Percentiles rank a stretch among this genome's conserved stretches.
Conservation (phyloP, 768 basidiomycete species). For the Termitomyces heimii region DNA sequence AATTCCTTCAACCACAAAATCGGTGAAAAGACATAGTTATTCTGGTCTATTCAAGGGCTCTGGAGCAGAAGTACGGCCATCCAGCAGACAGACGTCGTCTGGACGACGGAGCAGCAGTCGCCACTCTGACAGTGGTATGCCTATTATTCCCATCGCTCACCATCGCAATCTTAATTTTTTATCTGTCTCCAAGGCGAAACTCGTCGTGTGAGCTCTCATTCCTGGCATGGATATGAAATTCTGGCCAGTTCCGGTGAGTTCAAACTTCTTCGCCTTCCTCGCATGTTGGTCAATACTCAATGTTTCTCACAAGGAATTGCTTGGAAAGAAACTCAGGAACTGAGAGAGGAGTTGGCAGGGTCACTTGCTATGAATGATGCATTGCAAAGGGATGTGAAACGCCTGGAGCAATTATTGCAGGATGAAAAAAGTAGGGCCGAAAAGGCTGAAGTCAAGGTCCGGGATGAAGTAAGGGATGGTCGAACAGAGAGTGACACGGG, state of each 20-base stretch:
- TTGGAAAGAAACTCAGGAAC: not conserved
- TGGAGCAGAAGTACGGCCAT: not conserved
- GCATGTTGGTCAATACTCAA: not conserved
- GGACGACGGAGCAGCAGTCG: not conserved
- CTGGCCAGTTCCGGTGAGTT: not conserved
- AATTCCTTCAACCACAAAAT: not conserved
- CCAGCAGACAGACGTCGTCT: not conserved
- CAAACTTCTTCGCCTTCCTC: not conserved
- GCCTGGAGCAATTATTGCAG: not conserved
- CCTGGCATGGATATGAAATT: not conserved
- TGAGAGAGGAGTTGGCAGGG: not conserved
- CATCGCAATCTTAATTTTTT: not conserved
- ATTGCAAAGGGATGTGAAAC: not conserved
- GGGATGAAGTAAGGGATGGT: not conserved
- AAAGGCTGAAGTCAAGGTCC: not conserved
- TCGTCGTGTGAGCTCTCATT: not conserved
- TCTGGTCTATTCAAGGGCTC: not conserved
- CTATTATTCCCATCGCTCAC: not conserved
- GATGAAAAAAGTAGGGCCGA: not conserved
- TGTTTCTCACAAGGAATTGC: not conserved
- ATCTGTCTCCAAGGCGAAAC: not conserved
- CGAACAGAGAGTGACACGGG: not conserved
- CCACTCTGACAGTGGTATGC: not conserved
- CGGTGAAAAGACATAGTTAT: not conserved
- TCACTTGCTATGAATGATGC: not conserved